Conservation (phyloP, 2,329 filamentous ascomycete genomes). For the Ceratocystis huliohia region DNA sequence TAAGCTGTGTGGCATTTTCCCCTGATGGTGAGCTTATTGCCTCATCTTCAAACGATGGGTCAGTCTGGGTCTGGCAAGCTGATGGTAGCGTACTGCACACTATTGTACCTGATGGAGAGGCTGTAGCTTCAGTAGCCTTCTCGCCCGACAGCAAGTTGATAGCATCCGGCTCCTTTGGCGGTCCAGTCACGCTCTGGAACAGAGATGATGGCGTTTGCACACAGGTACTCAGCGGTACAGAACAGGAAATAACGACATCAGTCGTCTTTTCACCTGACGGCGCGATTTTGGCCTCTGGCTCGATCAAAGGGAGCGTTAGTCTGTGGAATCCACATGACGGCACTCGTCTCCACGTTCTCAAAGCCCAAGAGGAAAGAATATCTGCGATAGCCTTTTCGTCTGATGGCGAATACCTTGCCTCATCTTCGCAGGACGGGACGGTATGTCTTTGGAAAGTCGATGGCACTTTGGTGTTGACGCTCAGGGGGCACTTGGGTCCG, state of each 20-base stretch:
- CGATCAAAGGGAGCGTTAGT: background rate
- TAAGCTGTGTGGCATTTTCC: constrained; percentile 13
- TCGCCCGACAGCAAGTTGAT: constrained; percentile 7
- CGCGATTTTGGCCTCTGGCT: background rate
- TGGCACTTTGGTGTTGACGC: background rate
- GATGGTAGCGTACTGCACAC: background rate
- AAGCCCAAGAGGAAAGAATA: constrained; percentile 3
- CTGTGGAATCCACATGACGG: background rate
- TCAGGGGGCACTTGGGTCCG: background rate
- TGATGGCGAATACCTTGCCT: constrained; percentile 2
- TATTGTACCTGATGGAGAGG: background rate
- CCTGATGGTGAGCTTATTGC: background rate
- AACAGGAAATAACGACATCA: background rate
- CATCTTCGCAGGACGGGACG: background rate
- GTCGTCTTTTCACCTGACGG: background rate
- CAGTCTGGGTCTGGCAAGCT: background rate
- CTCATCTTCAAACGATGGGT: background rate
- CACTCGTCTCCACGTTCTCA: too few relatives aligned
- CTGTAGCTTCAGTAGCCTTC: constrained; percentile 16
- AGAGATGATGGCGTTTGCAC: background rate
- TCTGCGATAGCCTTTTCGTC: constrained; percentile 14
- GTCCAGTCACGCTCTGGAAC: constrained; percentile 14
- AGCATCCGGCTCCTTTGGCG: constrained; percentile 10
- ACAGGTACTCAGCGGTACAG: background rate
- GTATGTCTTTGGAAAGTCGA: constrained; percentile 12